A percentile compares a stretch with the other conserved stretches of the same genome.
Conservation (phyloP, 164 flowering plant species). For the Chimonanthus salicifolius region DNA sequence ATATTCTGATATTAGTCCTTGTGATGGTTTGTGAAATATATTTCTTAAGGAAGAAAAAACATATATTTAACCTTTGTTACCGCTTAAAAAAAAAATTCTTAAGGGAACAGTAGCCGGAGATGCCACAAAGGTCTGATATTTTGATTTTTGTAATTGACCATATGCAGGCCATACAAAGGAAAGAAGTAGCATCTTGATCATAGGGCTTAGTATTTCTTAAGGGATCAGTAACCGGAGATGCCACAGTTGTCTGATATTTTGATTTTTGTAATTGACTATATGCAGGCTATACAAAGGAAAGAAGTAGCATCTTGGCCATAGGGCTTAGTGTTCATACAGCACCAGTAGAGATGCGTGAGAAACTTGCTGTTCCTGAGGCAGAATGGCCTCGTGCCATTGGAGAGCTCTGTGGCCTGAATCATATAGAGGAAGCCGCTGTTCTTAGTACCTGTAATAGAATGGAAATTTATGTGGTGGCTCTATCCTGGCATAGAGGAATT, state of each 20-base stretch:
- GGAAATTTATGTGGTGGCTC: constrained; percentile 94
- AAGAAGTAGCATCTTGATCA: background rate
- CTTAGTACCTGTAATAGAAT: constrained; percentile 97
- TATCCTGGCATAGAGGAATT: constrained; percentile 89
- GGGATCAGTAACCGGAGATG: background rate
- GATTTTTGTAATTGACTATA: background rate
- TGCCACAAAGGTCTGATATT: background rate
- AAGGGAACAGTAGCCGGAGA: background rate
- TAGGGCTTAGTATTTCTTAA: too few species aligned
- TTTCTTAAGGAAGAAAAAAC: too few species aligned
- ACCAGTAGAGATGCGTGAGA: constrained; percentile 98
- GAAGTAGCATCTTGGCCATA: constrained; percentile 87
- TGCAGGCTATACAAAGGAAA: constrained; percentile 92
- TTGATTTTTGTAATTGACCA: background rate
- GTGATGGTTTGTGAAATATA: too few species aligned
- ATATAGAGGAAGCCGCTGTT: constrained; percentile 98
- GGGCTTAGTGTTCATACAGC: constrained; percentile 93
- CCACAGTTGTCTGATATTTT: background rate
- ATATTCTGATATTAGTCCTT: too few species aligned
- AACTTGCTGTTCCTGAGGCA: constrained; percentile 95
- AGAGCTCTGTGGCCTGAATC: constrained; percentile 82
- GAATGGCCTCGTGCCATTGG: constrained; percentile 96
- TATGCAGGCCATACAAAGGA: background rate
- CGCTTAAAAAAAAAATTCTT: too few species aligned
- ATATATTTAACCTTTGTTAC: too few species aligned